These are phyloP conservation scores for Colletotrichum sublineola DNA, from an alignment of 2,329 filamentous ascomycete species.

Conservation along the genomic window DNA sequence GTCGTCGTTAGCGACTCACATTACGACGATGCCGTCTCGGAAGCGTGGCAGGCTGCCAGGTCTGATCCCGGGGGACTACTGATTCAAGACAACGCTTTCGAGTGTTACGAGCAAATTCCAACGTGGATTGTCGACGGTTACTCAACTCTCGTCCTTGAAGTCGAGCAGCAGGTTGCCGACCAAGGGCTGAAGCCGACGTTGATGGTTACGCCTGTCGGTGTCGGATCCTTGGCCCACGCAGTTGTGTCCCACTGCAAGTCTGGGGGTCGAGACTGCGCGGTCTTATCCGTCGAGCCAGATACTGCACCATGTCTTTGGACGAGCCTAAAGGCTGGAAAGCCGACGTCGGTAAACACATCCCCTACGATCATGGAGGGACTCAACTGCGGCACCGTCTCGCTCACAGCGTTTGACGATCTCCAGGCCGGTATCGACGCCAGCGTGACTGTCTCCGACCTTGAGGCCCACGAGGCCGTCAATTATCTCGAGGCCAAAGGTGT, in stretches of 20 bases:
- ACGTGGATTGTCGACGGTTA: conserved; percentile 85
- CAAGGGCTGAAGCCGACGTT: conserved; percentile 55
- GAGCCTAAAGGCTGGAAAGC: too few relatives aligned
- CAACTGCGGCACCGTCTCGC: too few relatives aligned
- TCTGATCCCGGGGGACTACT: too few relatives aligned
- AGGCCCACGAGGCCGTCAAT: conserved; percentile 70
- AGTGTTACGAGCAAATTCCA: conserved; percentile 75
- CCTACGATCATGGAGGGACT: too few relatives aligned
- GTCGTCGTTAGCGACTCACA: too few relatives aligned
- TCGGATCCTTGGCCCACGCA: conserved; percentile 79
- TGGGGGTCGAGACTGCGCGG: conserved; percentile 7
- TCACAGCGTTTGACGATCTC: conserved; percentile 53
- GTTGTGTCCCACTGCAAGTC: conserved; percentile 75
- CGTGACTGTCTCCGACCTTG: conserved; percentile 71
- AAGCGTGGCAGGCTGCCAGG: too few relatives aligned
- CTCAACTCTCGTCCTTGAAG: conserved; percentile 77
- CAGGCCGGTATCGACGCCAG: conserved; percentile 66
- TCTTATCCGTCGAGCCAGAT: too few relatives aligned
- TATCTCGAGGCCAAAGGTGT: conserved; percentile 64
- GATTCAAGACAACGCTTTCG: conserved; percentile 70
- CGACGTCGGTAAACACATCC: too few relatives aligned
- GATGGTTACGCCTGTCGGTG: conserved; percentile 76
- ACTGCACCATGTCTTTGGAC: too few relatives aligned
- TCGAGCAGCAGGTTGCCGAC: conserved; percentile 68
- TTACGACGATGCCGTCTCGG: too few relatives aligned